Evolutionary conservation across 805 yeast species (phyloP).

Genomic region (Teunomyces atbi): DNA sequence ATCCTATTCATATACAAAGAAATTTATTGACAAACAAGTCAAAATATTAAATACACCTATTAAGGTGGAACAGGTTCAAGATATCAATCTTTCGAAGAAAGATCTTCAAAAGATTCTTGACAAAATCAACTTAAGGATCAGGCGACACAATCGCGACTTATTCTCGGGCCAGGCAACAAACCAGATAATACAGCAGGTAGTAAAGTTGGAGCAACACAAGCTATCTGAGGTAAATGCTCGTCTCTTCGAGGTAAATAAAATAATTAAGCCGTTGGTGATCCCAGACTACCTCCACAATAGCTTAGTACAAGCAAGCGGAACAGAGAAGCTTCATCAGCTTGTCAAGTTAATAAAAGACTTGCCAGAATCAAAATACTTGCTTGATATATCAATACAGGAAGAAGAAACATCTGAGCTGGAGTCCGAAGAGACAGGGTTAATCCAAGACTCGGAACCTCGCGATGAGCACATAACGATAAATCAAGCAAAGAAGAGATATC

Average conservation of each 20-base stretch:
- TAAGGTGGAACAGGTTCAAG: constrained; percentile 14
- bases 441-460: neutral
- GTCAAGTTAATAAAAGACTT: constrained; percentile 25
- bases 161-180: constrained; percentile 31
- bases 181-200: constrained; percentile 37
- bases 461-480: neutral
- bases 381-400: constrained; percentile 11
- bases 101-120: constrained; percentile 19
- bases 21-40: constrained; percentile 33
- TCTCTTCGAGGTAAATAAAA: constrained; percentile 17
- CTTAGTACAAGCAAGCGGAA: constrained; percentile 9
- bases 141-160: constrained; percentile 25
- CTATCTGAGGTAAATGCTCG: constrained; percentile 26
- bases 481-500: neutral
- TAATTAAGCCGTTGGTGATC: constrained; percentile 27
- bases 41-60: constrained; percentile 29
- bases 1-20: constrained; percentile 30
- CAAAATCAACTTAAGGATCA: constrained; percentile 21
- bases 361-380: constrained; percentile 34
- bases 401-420: constrained; percentile 6
- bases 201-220: constrained; percentile 31
- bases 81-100: constrained; percentile 9
- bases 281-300: constrained; percentile 17
- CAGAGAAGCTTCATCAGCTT: constrained; percentile 18
- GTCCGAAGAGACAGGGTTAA: constrained; percentile 3